Evolutionary conservation across 1,284 basidiomycete species (phyloP), one percentile per base, ranked within the genome.

Genomic region (Coniferiporia weirii): DNA sequence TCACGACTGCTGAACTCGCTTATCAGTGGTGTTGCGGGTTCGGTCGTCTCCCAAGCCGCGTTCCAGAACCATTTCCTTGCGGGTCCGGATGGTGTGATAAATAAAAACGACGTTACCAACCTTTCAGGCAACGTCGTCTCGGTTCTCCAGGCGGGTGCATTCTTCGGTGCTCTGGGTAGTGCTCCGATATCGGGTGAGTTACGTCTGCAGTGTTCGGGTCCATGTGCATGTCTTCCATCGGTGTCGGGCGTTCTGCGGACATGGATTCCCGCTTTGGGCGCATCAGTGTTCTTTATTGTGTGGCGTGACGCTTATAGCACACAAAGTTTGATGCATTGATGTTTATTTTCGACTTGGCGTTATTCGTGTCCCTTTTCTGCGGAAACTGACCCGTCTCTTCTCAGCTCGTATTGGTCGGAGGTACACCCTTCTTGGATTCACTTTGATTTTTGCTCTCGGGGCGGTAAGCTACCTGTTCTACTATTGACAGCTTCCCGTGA

Each of bases 81-180:
- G 54, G 72, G 76, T 46, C 54, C 71, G 0, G 69, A 79, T 55
- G 78, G 77, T 22, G 60, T 62, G 0, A 66, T 71, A 13, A 70
- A 74, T 62, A 70, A 64, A 19, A 64, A 63, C 27, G 74, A 73
- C 51, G 66, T 69, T 10, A 74, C 81, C 63, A 73, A 75, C 1
- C 75, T 91, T 27, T 83, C 79, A 7, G 79, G 77, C 51, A 85
- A 85, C 65, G 78, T 88, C 57, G 89, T 91, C 22, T 85, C 88
- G 8, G 87, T 91, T 19, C 79, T 92, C 17, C 89, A 91, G 69
- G 89, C 84, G 1, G 89, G 89, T 44, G 86, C 85, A 1, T 91
- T 91, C 77, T 91, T 92, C 67, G 89, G 91, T 51, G 85, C 89
- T 12, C 68, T 92, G 5, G 75, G 77, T 19, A 84, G 80, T 63